A percentile compares a stretch with the other conserved stretches of the same genome.
Evolutionary conservation across 768 basidiomycete genomes (phyloP).

Genomic region (Dacryopinax spathularia): DNA sequence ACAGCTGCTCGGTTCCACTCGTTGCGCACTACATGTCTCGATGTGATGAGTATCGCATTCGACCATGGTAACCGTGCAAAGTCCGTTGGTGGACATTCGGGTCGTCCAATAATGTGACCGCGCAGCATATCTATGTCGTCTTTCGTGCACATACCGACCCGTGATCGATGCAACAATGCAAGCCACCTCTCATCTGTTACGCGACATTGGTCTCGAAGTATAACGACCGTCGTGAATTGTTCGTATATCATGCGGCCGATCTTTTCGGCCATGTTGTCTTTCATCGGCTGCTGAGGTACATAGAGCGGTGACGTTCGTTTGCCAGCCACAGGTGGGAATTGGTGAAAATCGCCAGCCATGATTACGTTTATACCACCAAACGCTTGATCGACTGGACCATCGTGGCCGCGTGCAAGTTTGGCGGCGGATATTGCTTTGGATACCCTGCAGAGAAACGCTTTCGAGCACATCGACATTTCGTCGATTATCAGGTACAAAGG

Average conservation of each 20-base stretch:
- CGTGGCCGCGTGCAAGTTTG: slow-evolving; percentile 6
- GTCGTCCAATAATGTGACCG: slow-evolving; percentile 14
- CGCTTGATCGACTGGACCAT: not conserved
- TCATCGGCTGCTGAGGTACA: too few species aligned
- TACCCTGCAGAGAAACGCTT: slow-evolving; percentile 7
- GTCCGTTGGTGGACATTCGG: slow-evolving; percentile 9
- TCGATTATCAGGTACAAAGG: slow-evolving; percentile 29
- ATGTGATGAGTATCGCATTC: slow-evolving; percentile 24
- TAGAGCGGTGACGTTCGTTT: too few species aligned
- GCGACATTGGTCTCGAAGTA: slow-evolving; percentile 26
- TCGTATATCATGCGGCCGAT: slow-evolving; percentile 19
- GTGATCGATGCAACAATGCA: slow-evolving; percentile 19
- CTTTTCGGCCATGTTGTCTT: not conserved
- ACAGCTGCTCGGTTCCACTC: slow-evolving; percentile 26
- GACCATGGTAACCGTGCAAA: slow-evolving; percentile 23
- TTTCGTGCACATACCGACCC: slow-evolving; percentile 17
- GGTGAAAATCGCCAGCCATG: slow-evolving; percentile 32
- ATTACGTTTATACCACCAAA: slow-evolving; percentile 27
- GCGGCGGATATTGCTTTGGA: too few species aligned
- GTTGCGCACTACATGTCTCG: slow-evolving; percentile 24
- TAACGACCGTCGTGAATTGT: slow-evolving; percentile 25
- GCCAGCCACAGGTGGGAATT: slow-evolving; percentile 33
- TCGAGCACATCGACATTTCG: slow-evolving; percentile 28
- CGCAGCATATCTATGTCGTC: slow-evolving; percentile 22
- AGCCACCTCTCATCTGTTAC: slow-evolving; percentile 23